Evolutionary conservation across 2,329 filamentous ascomycete genomes (phyloP), one percentile per base, ranked within the genome.

Genomic region (Hortaea sp.): DNA sequence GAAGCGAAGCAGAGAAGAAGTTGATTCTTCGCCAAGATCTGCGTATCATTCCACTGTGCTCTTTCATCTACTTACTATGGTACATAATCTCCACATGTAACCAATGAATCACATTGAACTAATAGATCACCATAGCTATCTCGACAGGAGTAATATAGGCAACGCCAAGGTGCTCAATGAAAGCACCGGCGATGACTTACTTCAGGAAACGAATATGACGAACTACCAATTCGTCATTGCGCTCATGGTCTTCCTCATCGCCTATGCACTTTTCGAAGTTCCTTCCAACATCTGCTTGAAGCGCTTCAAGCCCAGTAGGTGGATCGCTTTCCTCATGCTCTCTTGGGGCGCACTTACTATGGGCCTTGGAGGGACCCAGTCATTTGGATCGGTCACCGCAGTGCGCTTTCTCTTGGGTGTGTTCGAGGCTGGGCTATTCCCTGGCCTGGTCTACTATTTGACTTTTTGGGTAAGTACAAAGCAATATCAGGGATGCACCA

Each of bases 141-240:
- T 42, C 3, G 40, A 42, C 28, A 13, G 40, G 2, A 29, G 20
- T 10, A 42, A 42, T 5, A 42, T 42, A 2, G 40, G 40, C 20
- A 42, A 42, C 5, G 40, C 40, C 2, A 42, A 42, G 28, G 40
- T 42, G 13, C 13, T 42, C 7, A 42, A 42, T 6, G 66, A 73
- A 13, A 69, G 76, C 7, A 75, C 74, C 0, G 62, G 71, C 39
- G 68, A 85, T 60, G 79, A 84, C 64, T 73, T 86, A 53, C 72
- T 84, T 32, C 69, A 71, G 12, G 73, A 78, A 57, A 81, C 80
- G 1, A 54, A 71, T 51, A 82, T 84, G 75, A 77, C 75, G 1
- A 70, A 74, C 43, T 69, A 74, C 57, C 70, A 84, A 57, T 86
- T 79, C 64, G 76, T 76, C 0, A 57, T 59, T 5, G 54, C 57